Base-by-base conservation (phyloP, 1,284 basidiomycete genomes). In the Ceratobasidium sp. region DNA sequence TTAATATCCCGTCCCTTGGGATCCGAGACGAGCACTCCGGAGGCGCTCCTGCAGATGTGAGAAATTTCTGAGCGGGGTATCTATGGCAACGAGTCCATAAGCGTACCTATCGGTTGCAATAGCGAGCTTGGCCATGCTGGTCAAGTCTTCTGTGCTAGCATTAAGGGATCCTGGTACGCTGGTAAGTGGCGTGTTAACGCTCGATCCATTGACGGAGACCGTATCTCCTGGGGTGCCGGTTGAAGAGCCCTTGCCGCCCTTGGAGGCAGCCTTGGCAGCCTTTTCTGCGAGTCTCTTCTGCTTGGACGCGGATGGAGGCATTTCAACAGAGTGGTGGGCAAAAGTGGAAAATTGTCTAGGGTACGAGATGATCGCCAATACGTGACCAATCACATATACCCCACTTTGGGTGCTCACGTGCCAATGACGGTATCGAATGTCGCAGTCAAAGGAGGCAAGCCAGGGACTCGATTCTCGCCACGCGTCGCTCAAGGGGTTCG, bases 1-100 rank as follows among this genome's bases (percentile, higher is more conserved):
- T 98, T 98, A 85, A 99, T 91, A 82, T 99, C 96, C 73, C 96
- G 90, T 69, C 89, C 87, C 80, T 98, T 95, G 69, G 85, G 80
- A 82, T 99, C 97, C 53, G 94, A 98, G 55, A 93, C 90, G 45
- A 99, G 85, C 22, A 98, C 96, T 76, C 97, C 96, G 47, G 90
- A 85, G 1, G 93, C 92, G 74, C 91, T 93, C 86, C 91, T 92
- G 74, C 34, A 76, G 35, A 25, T 20, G 15, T 12, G 25, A 6
- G 34, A 22, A 50, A 3, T 25, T 27, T 8, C 15, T 50, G 47
- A 50, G 47, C 12, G 22, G 13, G 22, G 47, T 25, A 22, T 50
- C n/a, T 47, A 12, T 47, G 13, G 13, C 45, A n/a, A 13, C n/a
- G 12, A 52, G 15, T 3, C 22, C 2, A 40, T n/a, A 17, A 15